Evolutionary conservation across 2,329 filamentous ascomycete species (phyloP), one percentile per base, ranked within the genome.

Genomic region (Fusarium tjaetaba): DNA sequence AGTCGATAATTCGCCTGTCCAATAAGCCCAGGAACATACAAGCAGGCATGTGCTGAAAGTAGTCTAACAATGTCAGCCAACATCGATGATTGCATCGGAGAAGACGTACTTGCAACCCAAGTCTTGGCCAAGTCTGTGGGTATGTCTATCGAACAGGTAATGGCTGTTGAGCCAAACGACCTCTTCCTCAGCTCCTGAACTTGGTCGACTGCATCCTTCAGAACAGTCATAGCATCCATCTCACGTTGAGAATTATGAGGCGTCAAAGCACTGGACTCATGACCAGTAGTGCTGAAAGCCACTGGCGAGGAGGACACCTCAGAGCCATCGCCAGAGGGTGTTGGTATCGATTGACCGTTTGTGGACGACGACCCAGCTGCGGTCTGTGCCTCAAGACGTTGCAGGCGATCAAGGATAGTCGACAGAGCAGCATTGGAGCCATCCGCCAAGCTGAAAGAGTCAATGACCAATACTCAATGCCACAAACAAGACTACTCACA

Each of bases 21-120:
- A 80, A 63, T 10, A 81, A 71, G 11, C 73, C 74, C 11, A 77
- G 61, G 34, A 81, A 81, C 72, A 79, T 77, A 16, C 79, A 80
- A 7, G 68, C 65, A 22, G 77, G 77, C 75, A 77, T 80, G 24
- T 79, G 73, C 4, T 73, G 63, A 52, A 81, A 80, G 45, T 79
- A 81, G 36, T 78, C 80, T 70, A 18, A 41, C 22, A 43, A 6
- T 7, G 16, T 56, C 13, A 63, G 58, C 9, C 20, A 16, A 18
- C 4, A 11, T 15, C 14, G 2, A 22, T 11, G n/a, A 11, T 2
- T 22, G n/a, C 5, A 14, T 8, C 34, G 15, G 2, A 16, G 30
- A 26, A 11, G 7, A 45, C 72, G 24, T 58, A 80, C 79, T 80
- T 14, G 74, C 58, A 43, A 80, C 68, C 77, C 79, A 81, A 15